Evolutionary conservation across 2,329 filamentous ascomycete genomes (phyloP), one percentile per base, ranked within the genome.

Genomic region (Coniochaeta hoffmannii): DNA sequence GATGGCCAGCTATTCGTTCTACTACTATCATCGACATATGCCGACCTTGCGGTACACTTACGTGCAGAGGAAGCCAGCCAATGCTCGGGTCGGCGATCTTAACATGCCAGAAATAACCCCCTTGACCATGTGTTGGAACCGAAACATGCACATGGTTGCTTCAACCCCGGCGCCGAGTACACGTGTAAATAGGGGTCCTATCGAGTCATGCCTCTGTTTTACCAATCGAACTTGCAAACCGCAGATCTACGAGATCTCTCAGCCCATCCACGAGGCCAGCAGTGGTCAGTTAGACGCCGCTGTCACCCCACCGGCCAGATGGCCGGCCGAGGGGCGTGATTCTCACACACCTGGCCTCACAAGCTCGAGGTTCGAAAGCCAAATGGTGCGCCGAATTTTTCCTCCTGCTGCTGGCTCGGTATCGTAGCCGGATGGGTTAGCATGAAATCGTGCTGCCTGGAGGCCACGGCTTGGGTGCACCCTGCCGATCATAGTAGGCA

Each of bases 51-150:
- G 10, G 11, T 3, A 15, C 26, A 11, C 19, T 5, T 38, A 17
- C 32, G 11, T 6, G 32, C 6, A 35, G 17, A 41, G 19, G 6
- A 24, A 41, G n/a, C n/a, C n/a, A 41, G 36, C 36, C 9, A n/a
- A 46, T 28, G 41, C 41, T 46, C 19, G 41, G 41, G 41, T 46
- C 14, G 41, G 24, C 41, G 41, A 46, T 46, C 41, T 26, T 46
- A 46, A 46, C 41, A 28, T 46, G 41, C 41, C 41, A 46, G 41
- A 46, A 46, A 46, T 46, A 46, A 46, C 19, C 19, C 24, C 41
- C 15, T 7, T 36, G n/a, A 32, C 30, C 30, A 32, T 22, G 17
- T 22, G 41, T 26, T 19, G 41, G 41, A 19, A 12, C 41, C 41
- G 41, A 28, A 46, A 28, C 41, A 46, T 19, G 26, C 12, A 28